Base-by-base conservation (phyloP, 768 basidiomycete species). In the Rhodotorula toruloides region DNA sequence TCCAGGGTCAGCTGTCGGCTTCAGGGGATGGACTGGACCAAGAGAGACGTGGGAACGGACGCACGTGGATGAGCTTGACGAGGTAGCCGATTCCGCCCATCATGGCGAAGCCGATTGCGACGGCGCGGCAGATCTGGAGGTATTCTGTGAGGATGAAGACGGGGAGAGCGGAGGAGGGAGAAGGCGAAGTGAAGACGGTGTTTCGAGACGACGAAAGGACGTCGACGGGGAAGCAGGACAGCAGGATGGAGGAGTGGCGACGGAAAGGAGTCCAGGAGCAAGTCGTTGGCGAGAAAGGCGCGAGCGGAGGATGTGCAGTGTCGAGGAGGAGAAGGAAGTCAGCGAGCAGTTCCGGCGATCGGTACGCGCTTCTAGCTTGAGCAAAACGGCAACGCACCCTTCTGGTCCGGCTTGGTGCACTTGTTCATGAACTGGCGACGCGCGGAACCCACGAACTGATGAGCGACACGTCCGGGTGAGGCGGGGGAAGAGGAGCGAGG, bases 51-150 rank as follows among this genome's bases (percentile, higher is more conserved):
- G 25, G 39, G 36, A 14, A 17, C 27, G 9, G 6, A 46, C 66
- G 34, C 22, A 67, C 66, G 66, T 74, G 73, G 52, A 74, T 65
- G 46, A 74, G 68, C 66, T 74, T 74, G 65, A 72, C 71, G 58
- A 73, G 88, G 82, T 94, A 99, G 22, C 96, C 96, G 77, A 99
- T 92, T 83, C 97, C 94, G 22, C 96, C 96, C 93, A 98, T 98
- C 72, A 99, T 90, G 56, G 87, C 91, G 76, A 99, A 99, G 21
- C 96, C 96, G 67, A 98, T 87, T 4, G 92, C 92, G 60, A 99
- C 91, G 40, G 96, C 96, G 77, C 86, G 88, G 81, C 87, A 98
- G 71, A 99, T 93, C 77, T 94, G 91, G 47, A 85, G 73, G 79
- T 93, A 99, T 78, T 99, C 96, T 99, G 54, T 10, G 12, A 29